Evolutionary conservation across 2,329 filamentous ascomycete species (phyloP), one percentile per base, ranked within the genome.

Genomic region (Colletotrichum navitas): DNA sequence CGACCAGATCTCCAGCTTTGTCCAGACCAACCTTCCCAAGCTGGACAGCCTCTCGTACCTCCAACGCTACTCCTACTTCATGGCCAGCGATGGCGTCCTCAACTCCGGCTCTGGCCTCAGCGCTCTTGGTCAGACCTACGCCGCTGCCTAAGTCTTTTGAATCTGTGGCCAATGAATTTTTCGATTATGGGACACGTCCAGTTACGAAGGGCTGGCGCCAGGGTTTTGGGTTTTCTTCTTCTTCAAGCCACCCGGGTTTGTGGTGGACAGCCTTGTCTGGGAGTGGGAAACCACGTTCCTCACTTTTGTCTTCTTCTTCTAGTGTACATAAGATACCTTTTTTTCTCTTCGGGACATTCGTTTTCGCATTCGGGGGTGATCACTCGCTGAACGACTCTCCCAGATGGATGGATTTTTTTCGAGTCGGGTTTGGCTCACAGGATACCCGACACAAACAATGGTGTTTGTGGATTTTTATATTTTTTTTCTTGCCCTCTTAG

Each of bases 11-110:
- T 79, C 79, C 73, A 72, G 72, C 45, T 91, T 90, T 84, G 80
- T 92, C 69, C 67, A 80, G 72, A 78, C 81, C 7, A 83, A 88
- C 74, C 83, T 88, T 39, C 76, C 83, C 70, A 78, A 82, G 75
- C 82, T 90, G 10, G 87, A 89, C 72, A 79, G 76, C 74, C 85
- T 84, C 76, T 77, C 78, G 63, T 89, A 86, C 78, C 84, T 90
- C 56, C 80, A 87, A 76, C 85, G 83, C 72, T 90, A 89, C 81
- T 83, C 88, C 32, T 90, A 88, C 84, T 90, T 88, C 80, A 87
- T 86, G 83, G 85, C 85, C 26, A 75, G 76, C 54, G 76, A 81
- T 26, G 82, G 81, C 75, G 78, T 79, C 64, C 81, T 88, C 74
- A 80, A 88, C 58, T 81, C 80, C 41, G 62, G 77, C 56, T 80